Base-by-base conservation (phyloP, 2,329 filamentous ascomycete genomes). In the Arthroderma sp. region DNA sequence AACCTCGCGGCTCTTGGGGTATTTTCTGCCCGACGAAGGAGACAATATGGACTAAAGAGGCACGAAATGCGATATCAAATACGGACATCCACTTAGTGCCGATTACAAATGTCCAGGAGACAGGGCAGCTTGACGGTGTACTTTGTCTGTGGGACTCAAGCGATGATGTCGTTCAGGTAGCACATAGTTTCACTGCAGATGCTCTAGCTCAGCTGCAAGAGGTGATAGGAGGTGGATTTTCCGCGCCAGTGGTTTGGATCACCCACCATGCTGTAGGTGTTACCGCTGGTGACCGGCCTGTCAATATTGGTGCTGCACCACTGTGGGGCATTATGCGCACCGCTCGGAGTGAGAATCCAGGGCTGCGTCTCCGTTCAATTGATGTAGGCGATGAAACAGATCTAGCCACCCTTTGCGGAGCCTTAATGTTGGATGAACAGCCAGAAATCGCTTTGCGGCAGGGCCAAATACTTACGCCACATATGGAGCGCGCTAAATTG, bases 191-290 rank as follows among this genome's bases (percentile, higher is more conserved):
- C 38, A 11, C 38, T 4, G 29, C 38, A 15, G 15, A 15, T 9
- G 38, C 38, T 7, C 38, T 40, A 11, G 38, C 38, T 40, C 38
- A 40, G 8, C 29, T 40, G n/a, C 38, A 40, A 28, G 28, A 40
- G 15, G 38, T 29, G 15, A 30, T n/a, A 28, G n/a, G 15, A 9
- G 22, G n/a, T 7, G 38, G 29, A 10, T 40, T 40, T 40, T 5
- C 42, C 6, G 34, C 41, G 45, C 45, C 28, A n/a, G 29, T 48
- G 30, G 36, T 48, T 15, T 48, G 45, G 45, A 34, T 48, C 30
- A 48, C 45, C n/a, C 30, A 30, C 7, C 38, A 32, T 5, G 38
- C 38, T n/a, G 29, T 40, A 9, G 38, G 38, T 5, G 29, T 30
- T 7, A 9, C 29, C 28, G 27, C 29, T 30, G n/a, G 6, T 3